Evolutionary conservation across 1,139 yeast species (phyloP).

Genomic region (Kodamaea fungicola): DNA sequence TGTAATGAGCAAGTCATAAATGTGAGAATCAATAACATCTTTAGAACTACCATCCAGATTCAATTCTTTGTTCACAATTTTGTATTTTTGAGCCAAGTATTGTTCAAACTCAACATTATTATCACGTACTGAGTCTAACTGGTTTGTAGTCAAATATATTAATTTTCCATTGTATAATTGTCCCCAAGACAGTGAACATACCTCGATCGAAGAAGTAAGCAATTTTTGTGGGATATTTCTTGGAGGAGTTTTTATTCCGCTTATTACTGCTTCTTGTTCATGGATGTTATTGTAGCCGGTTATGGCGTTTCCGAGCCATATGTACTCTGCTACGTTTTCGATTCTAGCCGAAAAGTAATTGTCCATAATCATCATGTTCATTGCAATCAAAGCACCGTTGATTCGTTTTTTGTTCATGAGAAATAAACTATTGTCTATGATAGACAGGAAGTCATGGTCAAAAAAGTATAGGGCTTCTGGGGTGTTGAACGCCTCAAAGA

Average conservation of each 20-base stretch:
- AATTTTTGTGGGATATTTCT: constrained; percentile 16
- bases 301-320: constrained; percentile 37
- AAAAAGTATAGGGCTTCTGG: constrained; percentile 15
- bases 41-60: background rate
- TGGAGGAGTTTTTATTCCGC: constrained; percentile 33
- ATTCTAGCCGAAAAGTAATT: constrained; percentile 22
- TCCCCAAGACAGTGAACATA: constrained; percentile 41
- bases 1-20: constrained; percentile 10
- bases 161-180: constrained; percentile 26
- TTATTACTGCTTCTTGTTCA: constrained; percentile 23
- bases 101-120: constrained; percentile 13
- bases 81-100: constrained; percentile 16
- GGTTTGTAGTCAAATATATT: constrained; percentile 33
- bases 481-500: constrained; percentile 9
- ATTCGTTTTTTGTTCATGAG: constrained; percentile 28
- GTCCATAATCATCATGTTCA: constrained; percentile 23
- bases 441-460: constrained; percentile 20
- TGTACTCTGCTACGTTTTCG: constrained; percentile 18
- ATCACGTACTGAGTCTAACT: constrained; percentile 28
- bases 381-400: constrained; percentile 27
- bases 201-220: constrained; percentile 24
- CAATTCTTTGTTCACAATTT: constrained; percentile 5
- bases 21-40: constrained; percentile 7
- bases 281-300: constrained; percentile 26
- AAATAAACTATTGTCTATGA: constrained; percentile 29